Evolutionary conservation across 129 eudicot species (phyloP), one percentile per base, ranked within the genome.

Genomic region (Pseudognaphalium luteoalbum): DNA sequence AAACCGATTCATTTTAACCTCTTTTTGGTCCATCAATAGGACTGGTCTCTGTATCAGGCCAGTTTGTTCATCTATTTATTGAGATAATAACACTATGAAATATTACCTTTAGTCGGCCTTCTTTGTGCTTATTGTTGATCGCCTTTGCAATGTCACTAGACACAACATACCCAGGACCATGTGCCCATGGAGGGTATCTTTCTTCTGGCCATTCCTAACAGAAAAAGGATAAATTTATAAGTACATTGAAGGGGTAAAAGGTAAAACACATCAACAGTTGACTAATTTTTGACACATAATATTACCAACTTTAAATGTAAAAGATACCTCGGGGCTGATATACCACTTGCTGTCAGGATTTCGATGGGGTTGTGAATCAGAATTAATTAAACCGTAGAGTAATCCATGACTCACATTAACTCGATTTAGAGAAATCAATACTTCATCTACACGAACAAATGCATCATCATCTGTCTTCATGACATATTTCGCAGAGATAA

Each of bases 401-500:
- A 94, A 80, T 32, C 99, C 97, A 60, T 44, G 88, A 67, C 72
- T 87, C 74, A 72, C 88, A 33, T 91, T 84, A 42, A 81, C 77
- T 74, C 96, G 87, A 34, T 81, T 75, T 73, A 91, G 73, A 41
- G 97, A 87, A 74, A 82, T 63, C 81, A 91, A 64, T 28, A 94
- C 77, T 87, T 94, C 99, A 74, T 94, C 97, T 47, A 91, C 81
- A 66, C 97, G 99, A 81, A 94, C 99, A 78, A 94, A 94, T 70
- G 99, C 96, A 71, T 94, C 99, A 66, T 91, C 99, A 50, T 94
- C 99, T 52, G 99, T 94, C 86, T 94, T 94, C 99, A 94, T 94
- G 68, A 94, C 84, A 62, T 82, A 94, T 59, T 91, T 89, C 4
- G 97, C 97, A 7, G 96, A 87, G 70, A 94, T 88, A 57, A 89